Conservation (phyloP, 179 eudicot genomes). For the Amaranthus tricolor region DNA sequence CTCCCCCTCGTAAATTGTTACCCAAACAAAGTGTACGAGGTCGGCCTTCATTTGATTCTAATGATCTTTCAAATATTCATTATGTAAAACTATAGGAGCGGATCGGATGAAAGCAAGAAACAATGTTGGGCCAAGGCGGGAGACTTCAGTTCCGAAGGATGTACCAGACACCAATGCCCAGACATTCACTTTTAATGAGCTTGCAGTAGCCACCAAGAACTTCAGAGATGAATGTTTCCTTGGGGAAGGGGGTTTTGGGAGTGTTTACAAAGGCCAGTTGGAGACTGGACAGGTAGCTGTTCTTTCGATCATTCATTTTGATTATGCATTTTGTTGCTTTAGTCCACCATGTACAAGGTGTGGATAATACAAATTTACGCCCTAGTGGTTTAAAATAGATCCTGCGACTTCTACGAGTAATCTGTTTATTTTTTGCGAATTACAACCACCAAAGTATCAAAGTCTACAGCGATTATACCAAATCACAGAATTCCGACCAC, state of each 20-base stretch:
- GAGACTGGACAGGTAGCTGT: slow-evolving; percentile 65
- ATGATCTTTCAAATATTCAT: neutral
- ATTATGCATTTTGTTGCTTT: slow-evolving; percentile 1
- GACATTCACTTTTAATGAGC: slow-evolving; percentile 82
- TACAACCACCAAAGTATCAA: neutral
- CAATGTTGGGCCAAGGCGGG: slow-evolving; percentile 53
- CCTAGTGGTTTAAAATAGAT: neutral
- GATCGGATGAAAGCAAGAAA: slow-evolving; percentile 62
- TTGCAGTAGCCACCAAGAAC: slow-evolving; percentile 78
- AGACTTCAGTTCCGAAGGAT: slow-evolving; percentile 41
- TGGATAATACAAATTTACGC: neutral
- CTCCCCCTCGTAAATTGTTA: no score
- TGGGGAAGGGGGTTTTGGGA: slow-evolving; percentile 97
- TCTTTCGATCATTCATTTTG: slow-evolving; percentile 3
- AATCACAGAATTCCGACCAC: neutral
- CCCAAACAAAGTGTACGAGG: neutral
- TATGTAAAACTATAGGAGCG: slow-evolving; percentile 50
- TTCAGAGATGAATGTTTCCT: slow-evolving; percentile 77
- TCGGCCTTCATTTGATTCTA: neutral
- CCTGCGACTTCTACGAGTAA: neutral
- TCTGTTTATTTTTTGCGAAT: neutral
- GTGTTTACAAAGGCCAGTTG: slow-evolving; percentile 79
- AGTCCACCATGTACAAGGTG: neutral
- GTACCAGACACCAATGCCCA: slow-evolving; percentile 58
- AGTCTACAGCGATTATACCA: neutral